Evolutionary conservation across 192 early-diverging fungal genomes (phyloP).

Genomic region (Coemansia nantahalensis): DNA sequence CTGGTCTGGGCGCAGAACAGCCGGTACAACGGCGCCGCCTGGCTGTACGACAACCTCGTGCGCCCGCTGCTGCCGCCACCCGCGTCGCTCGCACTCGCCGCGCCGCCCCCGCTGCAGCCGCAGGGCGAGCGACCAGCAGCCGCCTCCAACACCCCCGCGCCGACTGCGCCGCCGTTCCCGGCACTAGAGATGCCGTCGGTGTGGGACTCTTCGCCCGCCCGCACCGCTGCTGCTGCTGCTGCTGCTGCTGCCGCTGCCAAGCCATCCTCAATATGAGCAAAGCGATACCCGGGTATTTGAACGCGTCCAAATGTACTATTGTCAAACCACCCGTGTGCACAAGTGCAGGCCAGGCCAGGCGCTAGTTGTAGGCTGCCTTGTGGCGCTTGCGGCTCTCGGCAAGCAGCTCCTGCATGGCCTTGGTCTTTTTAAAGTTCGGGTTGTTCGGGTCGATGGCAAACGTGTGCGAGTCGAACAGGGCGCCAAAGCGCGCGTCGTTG

Average conservation of each 20-base stretch:
- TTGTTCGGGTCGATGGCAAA: conserved; percentile 96
- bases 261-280: too few relatives aligned
- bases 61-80: conserved; percentile 44
- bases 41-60: conserved; percentile 50
- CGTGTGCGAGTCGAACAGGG: conserved; percentile 74
- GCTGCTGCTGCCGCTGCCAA: too few relatives aligned
- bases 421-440: conserved; percentile 69
- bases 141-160: not conserved
- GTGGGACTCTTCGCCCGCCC: conserved; percentile 18
- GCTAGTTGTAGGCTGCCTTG: conserved; percentile 25
- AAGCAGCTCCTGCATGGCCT: conserved; percentile 47
- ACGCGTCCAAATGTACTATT: too few relatives aligned
- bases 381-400: conserved; percentile 47
- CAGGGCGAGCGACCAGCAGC: not conserved
- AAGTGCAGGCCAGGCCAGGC: too few relatives aligned
- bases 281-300: too few relatives aligned
- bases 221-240: not conserved
- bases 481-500: conserved; percentile 80
- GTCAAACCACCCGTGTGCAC: too few relatives aligned
- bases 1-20: conserved; percentile 50
- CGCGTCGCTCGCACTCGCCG: not conserved
- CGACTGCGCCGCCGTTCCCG: conserved; percentile 9
- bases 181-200: conserved; percentile 26
- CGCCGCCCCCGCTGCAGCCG: not conserved
- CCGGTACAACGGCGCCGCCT: conserved; percentile 46